phyloP scores from a whole-genome alignment of 768 basidiomycete species.

The Mycena epipterygia region DNA sequence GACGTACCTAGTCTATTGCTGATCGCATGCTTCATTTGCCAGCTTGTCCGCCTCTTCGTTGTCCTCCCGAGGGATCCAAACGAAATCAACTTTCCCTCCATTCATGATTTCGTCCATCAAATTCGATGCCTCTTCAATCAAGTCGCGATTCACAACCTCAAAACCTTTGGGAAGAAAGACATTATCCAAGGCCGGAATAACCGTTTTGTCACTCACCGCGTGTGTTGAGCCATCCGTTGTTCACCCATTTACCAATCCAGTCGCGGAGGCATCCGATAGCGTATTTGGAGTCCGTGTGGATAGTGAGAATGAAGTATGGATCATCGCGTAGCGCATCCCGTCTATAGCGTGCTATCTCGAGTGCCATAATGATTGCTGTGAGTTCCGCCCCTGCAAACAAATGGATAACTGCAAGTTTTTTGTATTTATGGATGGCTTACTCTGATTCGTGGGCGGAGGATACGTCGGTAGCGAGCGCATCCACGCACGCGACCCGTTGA shows the following conservation, averaged over 20 bases:
- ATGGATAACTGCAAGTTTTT: too few relatives aligned
- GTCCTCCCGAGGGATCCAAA: slow-evolving; percentile 15
- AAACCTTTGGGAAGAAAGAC: not conserved
- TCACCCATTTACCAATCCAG: slow-evolving; percentile 15
- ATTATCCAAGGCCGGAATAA: not conserved
- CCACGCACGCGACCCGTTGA: slow-evolving; percentile 1
- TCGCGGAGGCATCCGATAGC: slow-evolving; percentile 21
- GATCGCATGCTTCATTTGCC: slow-evolving; percentile 26
- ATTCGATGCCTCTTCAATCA: slow-evolving; percentile 18
- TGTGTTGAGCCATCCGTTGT: slow-evolving; percentile 22
- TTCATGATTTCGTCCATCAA: slow-evolving; percentile 9
- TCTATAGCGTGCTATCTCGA: slow-evolving; percentile 15
- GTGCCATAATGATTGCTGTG: slow-evolving; percentile 13
- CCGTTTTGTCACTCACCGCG: not conserved
- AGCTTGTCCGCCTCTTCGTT: slow-evolving; percentile 26
- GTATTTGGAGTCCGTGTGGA: slow-evolving; percentile 28
- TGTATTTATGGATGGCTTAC: not conserved
- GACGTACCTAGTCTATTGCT: not conserved
- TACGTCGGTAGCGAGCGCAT: not conserved
- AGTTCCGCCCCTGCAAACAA: slow-evolving; percentile 22
- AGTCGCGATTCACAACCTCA: slow-evolving; percentile 25
- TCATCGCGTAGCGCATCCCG: not conserved
- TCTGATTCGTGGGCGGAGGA: slow-evolving; percentile 28
- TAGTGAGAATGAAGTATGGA: slow-evolving; percentile 18
- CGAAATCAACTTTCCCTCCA: slow-evolving; percentile 11